Percentiles rank a stretch among this genome's conserved stretches.
These are phyloP conservation scores for Gentiana macrophylla DNA, from an alignment of 257 asterid genomes.

Conservation along the genomic window DNA sequence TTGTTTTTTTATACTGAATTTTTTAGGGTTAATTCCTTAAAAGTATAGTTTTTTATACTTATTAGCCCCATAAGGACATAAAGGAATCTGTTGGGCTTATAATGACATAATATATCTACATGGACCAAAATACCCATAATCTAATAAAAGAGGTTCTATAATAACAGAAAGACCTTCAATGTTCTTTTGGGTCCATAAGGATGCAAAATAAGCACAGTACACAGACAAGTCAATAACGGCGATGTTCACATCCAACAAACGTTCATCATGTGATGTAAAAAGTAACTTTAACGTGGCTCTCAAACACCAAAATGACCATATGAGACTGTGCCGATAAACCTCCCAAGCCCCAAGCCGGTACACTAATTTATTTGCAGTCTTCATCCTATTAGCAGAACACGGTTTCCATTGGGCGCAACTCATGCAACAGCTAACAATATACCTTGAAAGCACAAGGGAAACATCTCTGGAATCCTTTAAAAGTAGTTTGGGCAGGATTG, in stretches of 20 bases:
- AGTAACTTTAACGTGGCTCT: conserved; percentile 60
- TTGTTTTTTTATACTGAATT: too few species aligned
- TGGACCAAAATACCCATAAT: too few species aligned
- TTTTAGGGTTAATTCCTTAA: too few species aligned
- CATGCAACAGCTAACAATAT: conserved; percentile 45
- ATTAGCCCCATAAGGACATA: too few species aligned
- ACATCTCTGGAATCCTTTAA: conserved; percentile 48
- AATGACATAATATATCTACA: too few species aligned
- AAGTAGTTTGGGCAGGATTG: conserved; percentile 28
- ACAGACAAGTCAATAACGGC: conserved; percentile 42
- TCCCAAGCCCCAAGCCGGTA: conserved; percentile 39
- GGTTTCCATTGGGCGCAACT: conserved; percentile 23
- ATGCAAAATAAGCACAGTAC: conserved; percentile 51
- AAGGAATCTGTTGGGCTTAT: too few species aligned
- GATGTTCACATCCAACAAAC: conserved; percentile 20
- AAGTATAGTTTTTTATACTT: too few species aligned
- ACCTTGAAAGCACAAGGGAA: conserved; percentile 44
- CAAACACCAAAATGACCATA: conserved; percentile 39
- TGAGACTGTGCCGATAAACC: conserved; percentile 41
- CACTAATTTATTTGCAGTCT: conserved; percentile 28
- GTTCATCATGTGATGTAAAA: conserved; percentile 35
- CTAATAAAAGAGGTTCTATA: conserved; percentile 45
- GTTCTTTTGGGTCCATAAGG: conserved; percentile 62
- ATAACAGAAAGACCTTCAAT: conserved; percentile 38
- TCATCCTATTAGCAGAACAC: conserved; percentile 20